Evolutionary conservation across 2,329 filamentous ascomycete species (phyloP).

Genomic region (Alternaria angustiovoidea): DNA sequence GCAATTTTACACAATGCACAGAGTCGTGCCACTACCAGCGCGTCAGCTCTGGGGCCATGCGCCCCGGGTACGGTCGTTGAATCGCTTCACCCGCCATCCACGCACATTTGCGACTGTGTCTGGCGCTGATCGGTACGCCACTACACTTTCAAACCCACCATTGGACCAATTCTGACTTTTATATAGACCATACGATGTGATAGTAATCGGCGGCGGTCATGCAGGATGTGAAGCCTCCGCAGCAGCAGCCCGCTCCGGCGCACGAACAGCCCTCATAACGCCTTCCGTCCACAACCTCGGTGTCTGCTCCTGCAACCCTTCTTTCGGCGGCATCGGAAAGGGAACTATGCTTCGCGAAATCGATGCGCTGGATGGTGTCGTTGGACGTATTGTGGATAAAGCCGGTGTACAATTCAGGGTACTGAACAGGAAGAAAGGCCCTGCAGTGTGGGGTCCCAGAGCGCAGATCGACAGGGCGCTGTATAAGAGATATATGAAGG

Average conservation of each 20-base stretch:
- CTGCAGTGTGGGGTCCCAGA: constrained; percentile 94
- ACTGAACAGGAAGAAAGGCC: constrained; percentile 87
- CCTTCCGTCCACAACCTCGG: constrained; percentile 88
- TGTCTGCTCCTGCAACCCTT: constrained; percentile 95
- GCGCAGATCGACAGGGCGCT: constrained; percentile 93
- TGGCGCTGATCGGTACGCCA: constrained; percentile 40
- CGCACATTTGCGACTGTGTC: constrained; percentile 58
- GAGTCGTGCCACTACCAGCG: constrained; percentile 39
- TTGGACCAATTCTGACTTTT: constrained; percentile 23
- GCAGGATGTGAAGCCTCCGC: constrained; percentile 93
- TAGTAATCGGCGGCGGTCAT: constrained; percentile 95
- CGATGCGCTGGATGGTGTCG: constrained; percentile 90
- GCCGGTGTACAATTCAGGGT: constrained; percentile 93
- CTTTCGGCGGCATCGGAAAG: constrained; percentile 98
- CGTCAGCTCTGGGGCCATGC: constrained; percentile 59
- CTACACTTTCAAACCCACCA: neutral
- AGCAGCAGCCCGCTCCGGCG: constrained; percentile 86
- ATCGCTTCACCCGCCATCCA: constrained; percentile 42
- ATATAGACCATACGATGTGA: constrained; percentile 81
- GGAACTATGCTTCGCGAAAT: constrained; percentile 95
- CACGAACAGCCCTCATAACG: constrained; percentile 87
- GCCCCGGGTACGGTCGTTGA: constrained; percentile 55
- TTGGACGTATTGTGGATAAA: constrained; percentile 89
- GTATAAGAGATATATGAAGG: constrained; percentile 90
- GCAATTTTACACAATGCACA: constrained; percentile 30